Base-by-base conservation (phyloP, 768 basidiomycete genomes). In the Tephrocybe sp. region DNA sequence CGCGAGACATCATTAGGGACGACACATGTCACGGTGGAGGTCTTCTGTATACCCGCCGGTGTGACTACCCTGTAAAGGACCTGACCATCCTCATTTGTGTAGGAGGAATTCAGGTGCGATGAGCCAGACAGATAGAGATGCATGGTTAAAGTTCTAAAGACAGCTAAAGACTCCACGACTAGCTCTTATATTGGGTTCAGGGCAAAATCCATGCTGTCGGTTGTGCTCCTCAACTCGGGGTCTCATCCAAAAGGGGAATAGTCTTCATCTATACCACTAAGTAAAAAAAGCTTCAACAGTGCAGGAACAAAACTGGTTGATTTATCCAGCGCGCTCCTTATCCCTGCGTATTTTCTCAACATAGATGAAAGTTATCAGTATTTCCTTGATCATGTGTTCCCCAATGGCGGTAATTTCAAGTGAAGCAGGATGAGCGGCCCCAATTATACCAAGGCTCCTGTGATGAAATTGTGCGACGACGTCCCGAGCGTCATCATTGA, bases 281-380 rank as follows among this genome's bases (percentile, higher is more conserved):
- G n/a, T n/a, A n/a, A n/a, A n/a, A n/a, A n/a, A n/a, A n/a, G n/a
- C n/a, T n/a, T n/a, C n/a, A n/a, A n/a, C n/a, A n/a, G n/a, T n/a
- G n/a, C n/a, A n/a, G n/a, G n/a, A n/a, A n/a, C n/a, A n/a, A n/a
- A n/a, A n/a, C n/a, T n/a, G n/a, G n/a, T n/a, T n/a, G n/a, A n/a
- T n/a, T n/a, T n/a, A n/a, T n/a, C 32, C 12, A 11, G 3, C 24
- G 13, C 19, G n/a, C 21, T 49, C 47, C n/a, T 15, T 61, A 18
- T 60, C 61, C 44, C 54, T 58, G 21, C 65, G 54, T 13, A 60
- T 18, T 47, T 63, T 63, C 40, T 67, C 62, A 15, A 66, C 39
- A 40, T 63, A 66, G 19, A 67, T 48, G 38, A 67, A 68, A 4
- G 68, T 66, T 12, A 66, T 36, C 2, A 68, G 38, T 19, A 68